Evolutionary conservation across 129 eudicot species (phyloP), one percentile per base, ranked within the genome.

Genomic region (Flaveria bidentis): DNA sequence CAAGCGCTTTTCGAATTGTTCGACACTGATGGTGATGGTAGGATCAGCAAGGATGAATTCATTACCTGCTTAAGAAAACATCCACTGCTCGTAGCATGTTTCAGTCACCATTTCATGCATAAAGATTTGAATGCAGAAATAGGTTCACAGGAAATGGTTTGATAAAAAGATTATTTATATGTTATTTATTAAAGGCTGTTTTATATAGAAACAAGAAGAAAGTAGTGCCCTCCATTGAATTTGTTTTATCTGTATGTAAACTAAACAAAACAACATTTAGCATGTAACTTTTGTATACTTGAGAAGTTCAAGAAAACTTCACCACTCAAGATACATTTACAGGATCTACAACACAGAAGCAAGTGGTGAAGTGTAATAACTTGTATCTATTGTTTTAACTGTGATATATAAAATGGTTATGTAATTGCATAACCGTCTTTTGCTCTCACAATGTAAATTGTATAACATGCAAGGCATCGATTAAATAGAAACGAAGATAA

Each of bases 41-140:
- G 42, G 71, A 86, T 94, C 64, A 85, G 96, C 88, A 87, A 85
- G 67, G 84, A 87, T 7, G 98, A 94, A 69, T 94, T 94, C 65
- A 12, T 77, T 16, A 60, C 78, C 13, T 91, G 93, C 75, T 83
- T 94, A 74, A 87, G 85, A 84, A 84, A 83, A 85, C 76, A 94
- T 47, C 98, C 98, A 12, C 82, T 89, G 84, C 93, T 94, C n/a
- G 77, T 94, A 6, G 88, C 92, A 52, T 84, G 87, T 64, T 94
- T 94, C 57, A 80, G 84, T 33, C 90, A 88, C 62, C 86, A 33
- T 41, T 84, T 89, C 65, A 63, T 53, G 82, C 81, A 83, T 60
- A 73, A 69, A 46, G 77, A 80, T 73, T 81, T 69, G 76, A 45
- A 76, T 23, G 63, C 79, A 58, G 71, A 45, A 44, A 63, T 67